These are phyloP conservation scores for Jimgerdemannia lactiflua DNA, from an alignment of 192 early-diverging fungal species.

Conservation along the genomic window DNA sequence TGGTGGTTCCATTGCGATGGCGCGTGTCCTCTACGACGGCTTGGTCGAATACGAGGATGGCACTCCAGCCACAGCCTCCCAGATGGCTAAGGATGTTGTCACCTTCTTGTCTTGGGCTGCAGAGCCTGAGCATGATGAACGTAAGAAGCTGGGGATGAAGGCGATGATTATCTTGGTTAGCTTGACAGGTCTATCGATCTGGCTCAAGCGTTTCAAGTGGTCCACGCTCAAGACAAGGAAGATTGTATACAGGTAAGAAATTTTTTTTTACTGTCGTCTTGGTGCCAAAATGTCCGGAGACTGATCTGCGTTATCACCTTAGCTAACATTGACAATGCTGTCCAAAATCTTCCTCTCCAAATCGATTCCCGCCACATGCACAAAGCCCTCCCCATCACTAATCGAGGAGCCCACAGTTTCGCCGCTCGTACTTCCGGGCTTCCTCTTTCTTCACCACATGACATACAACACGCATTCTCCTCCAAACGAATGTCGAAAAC, in stretches of 20 bases:
- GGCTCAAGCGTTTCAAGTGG: constrained; percentile 95
- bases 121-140: constrained; percentile 95
- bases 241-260: constrained; percentile 66
- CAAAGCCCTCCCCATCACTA: no score
- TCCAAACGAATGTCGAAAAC: no score
- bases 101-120: constrained; percentile 95
- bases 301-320: no score
- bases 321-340: no score
- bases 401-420: no score
- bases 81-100: constrained; percentile 97
- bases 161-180: constrained; percentile 66
- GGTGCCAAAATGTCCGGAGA: no score
- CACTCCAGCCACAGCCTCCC: constrained; percentile 91
- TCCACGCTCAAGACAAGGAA: constrained; percentile 89
- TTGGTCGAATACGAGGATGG: constrained; percentile 96
- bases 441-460: no score
- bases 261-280: background rate
- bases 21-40: constrained; percentile 90
- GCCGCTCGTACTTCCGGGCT: no score
- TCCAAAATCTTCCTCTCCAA: no score
- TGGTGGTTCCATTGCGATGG: constrained; percentile 97
- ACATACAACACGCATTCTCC: no score
- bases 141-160: constrained; percentile 96
- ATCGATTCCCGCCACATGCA: no score
- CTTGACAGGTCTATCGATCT: constrained; percentile 77